A percentile compares a stretch with the other conserved stretches of the same genome.
phyloP scores from a whole-genome alignment of 441 rosid species.

The Monsonia emarginata region DNA sequence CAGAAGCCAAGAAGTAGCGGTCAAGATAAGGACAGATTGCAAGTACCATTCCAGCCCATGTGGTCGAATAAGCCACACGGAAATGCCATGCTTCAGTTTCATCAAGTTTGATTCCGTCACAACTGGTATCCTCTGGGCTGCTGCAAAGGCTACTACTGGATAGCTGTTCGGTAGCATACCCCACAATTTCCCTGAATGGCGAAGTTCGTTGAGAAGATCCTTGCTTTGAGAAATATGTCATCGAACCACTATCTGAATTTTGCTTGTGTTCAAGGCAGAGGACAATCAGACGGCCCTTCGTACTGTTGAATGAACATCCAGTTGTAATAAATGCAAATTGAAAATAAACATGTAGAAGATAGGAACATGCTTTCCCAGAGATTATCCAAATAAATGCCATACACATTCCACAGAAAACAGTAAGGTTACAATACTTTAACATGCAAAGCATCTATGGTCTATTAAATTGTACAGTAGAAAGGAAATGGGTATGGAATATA shows the following conservation, averaged over 20 bases:
- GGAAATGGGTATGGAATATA: slow-evolving; percentile 15
- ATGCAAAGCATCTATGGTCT: neutral
- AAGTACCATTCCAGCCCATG: slow-evolving; percentile 81
- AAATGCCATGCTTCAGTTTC: slow-evolving; percentile 81
- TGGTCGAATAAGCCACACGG: slow-evolving; percentile 40
- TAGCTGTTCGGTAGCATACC: slow-evolving; percentile 61
- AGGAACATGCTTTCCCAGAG: slow-evolving; percentile 8
- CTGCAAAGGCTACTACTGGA: slow-evolving; percentile 77
- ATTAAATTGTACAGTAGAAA: neutral
- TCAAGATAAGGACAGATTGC: slow-evolving; percentile 90
- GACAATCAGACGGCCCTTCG: slow-evolving; percentile 80
- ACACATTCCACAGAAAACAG: neutral
- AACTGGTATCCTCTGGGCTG: slow-evolving; percentile 74
- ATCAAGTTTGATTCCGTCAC: slow-evolving; percentile 70
- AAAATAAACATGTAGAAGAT: neutral
- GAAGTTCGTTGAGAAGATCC: slow-evolving; percentile 75
- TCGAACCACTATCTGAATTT: slow-evolving; percentile 68
- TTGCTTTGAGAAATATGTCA: slow-evolving; percentile 56
- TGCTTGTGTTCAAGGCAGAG: slow-evolving; percentile 62
- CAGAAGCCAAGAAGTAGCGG: slow-evolving; percentile 81
- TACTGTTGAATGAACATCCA: slow-evolving; percentile 37
- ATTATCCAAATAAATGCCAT: neutral
- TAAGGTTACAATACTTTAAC: slow-evolving; percentile 8
- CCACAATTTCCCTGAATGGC: slow-evolving; percentile 70
- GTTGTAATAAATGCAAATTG: slow-evolving; percentile 15